Evolutionary conservation across 2,329 filamentous ascomycete species (phyloP), one percentile per base, ranked within the genome.

Genomic region (Curvularia eragrostidis): DNA sequence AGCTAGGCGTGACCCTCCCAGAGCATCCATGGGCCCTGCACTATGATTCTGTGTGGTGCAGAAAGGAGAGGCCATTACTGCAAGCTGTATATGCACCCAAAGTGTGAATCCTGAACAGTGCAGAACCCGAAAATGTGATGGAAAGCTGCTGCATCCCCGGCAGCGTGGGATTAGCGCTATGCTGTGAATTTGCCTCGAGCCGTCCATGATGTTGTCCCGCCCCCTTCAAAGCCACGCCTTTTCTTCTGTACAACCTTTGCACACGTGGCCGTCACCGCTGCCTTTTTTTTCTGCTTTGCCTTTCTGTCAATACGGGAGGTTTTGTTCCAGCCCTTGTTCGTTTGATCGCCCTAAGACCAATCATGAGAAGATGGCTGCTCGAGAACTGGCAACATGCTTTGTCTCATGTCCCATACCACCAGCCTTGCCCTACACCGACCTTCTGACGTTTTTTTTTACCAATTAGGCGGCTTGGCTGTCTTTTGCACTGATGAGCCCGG

Each of bases 261-360:
- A 38, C 30, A 48, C 32, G 30, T 36, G 46, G 30, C 46, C 19
- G 21, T n/a, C 46, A 19, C 9, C 9, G 28, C 19, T 19, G 46
- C 46, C 46, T 36, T 48, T 23, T 48, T 28, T n/a, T n/a, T n/a
- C n/a, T n/a, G n/a, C n/a, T n/a, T 32, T 32, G 28, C 43, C 43
- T 47, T 8, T 24, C n/a, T n/a, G 3, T 36, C 19, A 3, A 48
- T 8, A 30, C 15, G 21, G n/a, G 4, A 7, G 10, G 6, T 24
- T 24, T 24, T 13, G 19, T n/a, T n/a, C 2, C 4, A n/a, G 5
- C 13, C 8, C 10, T 15, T 5, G 32, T 15, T 9, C 32, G 3
- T 48, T 2, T 13, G 7, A 15, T 12, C 26, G 6, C 8, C 19
- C 32, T 13, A n/a, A 10, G 21, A 4, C 21, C 19, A 48, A 24